Percentiles rank a stretch among this genome's conserved stretches.
These are phyloP conservation scores for Torulaspora delbrueckii DNA, from an alignment of 805 yeast species.

Conservation along the genomic window DNA sequence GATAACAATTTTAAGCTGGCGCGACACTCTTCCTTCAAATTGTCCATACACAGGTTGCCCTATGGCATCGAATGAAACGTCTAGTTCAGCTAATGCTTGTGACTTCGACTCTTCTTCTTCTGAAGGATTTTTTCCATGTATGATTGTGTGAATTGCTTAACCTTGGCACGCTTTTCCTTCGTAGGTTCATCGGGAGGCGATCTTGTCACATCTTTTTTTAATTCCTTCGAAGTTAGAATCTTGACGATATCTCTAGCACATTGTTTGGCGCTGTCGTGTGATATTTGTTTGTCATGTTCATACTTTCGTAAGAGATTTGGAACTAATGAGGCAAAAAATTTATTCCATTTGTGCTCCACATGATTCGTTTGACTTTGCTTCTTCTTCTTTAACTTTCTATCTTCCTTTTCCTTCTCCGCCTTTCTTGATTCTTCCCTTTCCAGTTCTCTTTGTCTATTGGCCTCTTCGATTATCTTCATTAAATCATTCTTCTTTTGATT, in stretches of 20 bases:
- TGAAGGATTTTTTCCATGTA: constrained; percentile 64
- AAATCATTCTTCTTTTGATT: constrained; percentile 29
- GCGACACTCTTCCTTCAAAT: background rate
- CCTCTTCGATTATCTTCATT: constrained; percentile 40
- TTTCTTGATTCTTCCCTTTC: constrained; percentile 20
- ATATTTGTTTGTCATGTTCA: constrained; percentile 49
- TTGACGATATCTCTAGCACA: constrained; percentile 78
- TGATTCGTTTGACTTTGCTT: constrained; percentile 14
- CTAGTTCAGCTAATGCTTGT: background rate
- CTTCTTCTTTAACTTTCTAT: constrained; percentile 20
- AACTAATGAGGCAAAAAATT: constrained; percentile 61
- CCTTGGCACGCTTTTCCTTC: constrained; percentile 61
- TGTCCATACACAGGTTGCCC: background rate
- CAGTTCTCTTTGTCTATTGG: constrained; percentile 29
- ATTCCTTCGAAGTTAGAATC: constrained; percentile 63
- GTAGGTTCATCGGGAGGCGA: constrained; percentile 53
- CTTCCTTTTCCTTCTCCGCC: constrained; percentile 23
- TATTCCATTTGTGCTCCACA: constrained; percentile 36
- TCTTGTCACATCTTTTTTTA: constrained; percentile 31
- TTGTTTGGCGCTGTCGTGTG: constrained; percentile 65
- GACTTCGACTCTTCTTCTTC: constrained; percentile 35
- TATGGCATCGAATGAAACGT: background rate
- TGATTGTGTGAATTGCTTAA: constrained; percentile 54
- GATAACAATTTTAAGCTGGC: constrained; percentile 4
- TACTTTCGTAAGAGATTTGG: constrained; percentile 74